These are phyloP conservation scores for Tetrastigma voinierianum DNA, from an alignment of 164 flowering plant genomes.

Conservation along the genomic window DNA sequence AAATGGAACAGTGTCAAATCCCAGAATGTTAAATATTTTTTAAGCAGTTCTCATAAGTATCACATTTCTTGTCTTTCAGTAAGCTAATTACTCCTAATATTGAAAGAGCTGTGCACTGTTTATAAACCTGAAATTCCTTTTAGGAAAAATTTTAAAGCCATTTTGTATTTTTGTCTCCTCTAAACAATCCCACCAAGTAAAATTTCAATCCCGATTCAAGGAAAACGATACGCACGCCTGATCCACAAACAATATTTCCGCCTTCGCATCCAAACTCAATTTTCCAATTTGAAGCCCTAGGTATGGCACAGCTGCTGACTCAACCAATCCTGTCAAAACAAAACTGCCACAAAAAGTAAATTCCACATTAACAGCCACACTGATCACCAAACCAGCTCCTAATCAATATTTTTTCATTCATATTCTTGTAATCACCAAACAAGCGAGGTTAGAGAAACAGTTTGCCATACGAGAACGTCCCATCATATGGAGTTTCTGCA, in stretches of 20 bases:
- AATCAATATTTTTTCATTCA: neutral
- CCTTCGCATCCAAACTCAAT: slow-evolving; percentile 81
- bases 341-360: slow-evolving; percentile 84
- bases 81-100: no score
- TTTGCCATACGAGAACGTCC: slow-evolving; percentile 91
- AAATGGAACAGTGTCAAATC: no score
- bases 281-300: slow-evolving; percentile 56
- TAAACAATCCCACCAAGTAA: neutral
- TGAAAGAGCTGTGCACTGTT: no score
- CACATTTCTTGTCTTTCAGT: no score
- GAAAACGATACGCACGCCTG: slow-evolving; percentile 52
- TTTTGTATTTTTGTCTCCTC: neutral
- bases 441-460: slow-evolving; percentile 64
- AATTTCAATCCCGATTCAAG: neutral
- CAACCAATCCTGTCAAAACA: slow-evolving; percentile 90
- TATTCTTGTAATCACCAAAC: slow-evolving; percentile 75
- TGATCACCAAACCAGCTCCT: neutral
- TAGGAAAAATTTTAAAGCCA: neutral
- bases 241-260: slow-evolving; percentile 73
- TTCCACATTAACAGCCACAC: neutral
- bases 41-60: no score
- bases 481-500: slow-evolving; percentile 65
- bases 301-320: slow-evolving; percentile 58
- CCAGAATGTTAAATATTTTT: no score
- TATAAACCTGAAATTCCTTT: neutral